Evolutionary conservation across 176 grass and related monocot species (phyloP), one percentile per base, ranked within the genome.

Genomic region (Tillandsia leiboldiana): DNA sequence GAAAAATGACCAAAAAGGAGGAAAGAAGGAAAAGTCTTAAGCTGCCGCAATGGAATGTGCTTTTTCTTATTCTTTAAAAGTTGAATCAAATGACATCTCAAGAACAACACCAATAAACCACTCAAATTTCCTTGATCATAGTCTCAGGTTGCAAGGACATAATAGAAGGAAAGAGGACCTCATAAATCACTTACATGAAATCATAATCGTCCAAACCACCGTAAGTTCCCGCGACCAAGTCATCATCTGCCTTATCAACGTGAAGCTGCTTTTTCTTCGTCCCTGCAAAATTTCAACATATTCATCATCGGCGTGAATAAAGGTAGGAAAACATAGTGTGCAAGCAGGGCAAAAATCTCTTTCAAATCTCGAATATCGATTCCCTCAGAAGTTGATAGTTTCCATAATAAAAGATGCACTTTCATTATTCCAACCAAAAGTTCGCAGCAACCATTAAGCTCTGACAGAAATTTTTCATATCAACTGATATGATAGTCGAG

Each of bases 191-290:
- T 94, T 83, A 94, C 86, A 94, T 94, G 78, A 94, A 94, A 69
- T 94, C 83, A 11, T 66, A 94, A 49, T 87, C 90, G 14, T 94
- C 90, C 0, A 78, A 75, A 1, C 82, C 74, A 18, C 89, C 75
- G 54, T 74, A 89, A 59, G 78, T 62, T 8, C 72, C 83, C 48
- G 64, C 48, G 1, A 83, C 79, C 57, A 89, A 94, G 20, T 94
- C 90, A 1, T 93, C 90, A 0, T 84, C 86, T 3, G 23, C 83
- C 71, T 89, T 94, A 65, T 89, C 90, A 7, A 94, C 83, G 66
- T 84, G 80, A 59, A 94, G 90, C 75, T 94, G 90, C 75, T 89
- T 94, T 80, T 84, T 89, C 53, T 94, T 94, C 42, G 75, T 24
- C 57, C 86, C 90, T 94, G 67, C 6, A 66, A 54, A 78, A 74